Base-by-base conservation (phyloP, 2,329 filamentous ascomycete genomes). In the Coleophoma crateriformis region DNA sequence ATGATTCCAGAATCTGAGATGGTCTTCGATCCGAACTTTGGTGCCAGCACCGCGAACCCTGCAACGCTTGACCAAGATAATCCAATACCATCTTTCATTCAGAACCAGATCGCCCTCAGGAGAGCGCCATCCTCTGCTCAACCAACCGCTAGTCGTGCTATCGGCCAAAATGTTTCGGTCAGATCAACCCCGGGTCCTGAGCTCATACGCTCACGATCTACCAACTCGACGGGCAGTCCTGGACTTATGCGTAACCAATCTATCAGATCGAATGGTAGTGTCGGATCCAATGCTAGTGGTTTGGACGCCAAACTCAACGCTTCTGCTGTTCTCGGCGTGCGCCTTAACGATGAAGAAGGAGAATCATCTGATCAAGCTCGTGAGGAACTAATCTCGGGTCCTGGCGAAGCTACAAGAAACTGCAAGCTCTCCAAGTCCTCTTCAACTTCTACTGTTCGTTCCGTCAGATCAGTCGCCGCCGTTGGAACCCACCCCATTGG, bases 401-500 rank as follows among this genome's bases (percentile, higher is more conserved):
- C 54, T 22, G 41, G 42, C 33, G 54, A 54, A 33, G 42, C 46
- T 10, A 27, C 45, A 2, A 50, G 47, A 33, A 56, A 54, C 7
- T 54, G 50, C 39, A 49, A 20, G 42, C 51, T 64, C 2, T 47
- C 52, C 10, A 63, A 64, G 27, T 60, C 60, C 13, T 39, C 53
- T 12, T 64, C 62, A 3, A 39, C 35, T 27, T 50, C 43, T 17
- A 50, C 57, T 2, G 46, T 39, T 12, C 45, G 49, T 7, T 58
- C 56, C 22, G 38, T 65, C 4, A 55, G 56, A 8, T 63, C 60
- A 11, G 59, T 69, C 14, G 53, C 61, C 33, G 59, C 64, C 5
- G 64, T 66, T 45, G 68, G 67, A 20, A 61, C 54, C 14, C 59
- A 61, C 45, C 72, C 74, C 12, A 56, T 73, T 32, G 75, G 75